Evolutionary conservation across 768 basidiomycete species (phyloP).

Genomic region (Leccinum subgranulosum): DNA sequence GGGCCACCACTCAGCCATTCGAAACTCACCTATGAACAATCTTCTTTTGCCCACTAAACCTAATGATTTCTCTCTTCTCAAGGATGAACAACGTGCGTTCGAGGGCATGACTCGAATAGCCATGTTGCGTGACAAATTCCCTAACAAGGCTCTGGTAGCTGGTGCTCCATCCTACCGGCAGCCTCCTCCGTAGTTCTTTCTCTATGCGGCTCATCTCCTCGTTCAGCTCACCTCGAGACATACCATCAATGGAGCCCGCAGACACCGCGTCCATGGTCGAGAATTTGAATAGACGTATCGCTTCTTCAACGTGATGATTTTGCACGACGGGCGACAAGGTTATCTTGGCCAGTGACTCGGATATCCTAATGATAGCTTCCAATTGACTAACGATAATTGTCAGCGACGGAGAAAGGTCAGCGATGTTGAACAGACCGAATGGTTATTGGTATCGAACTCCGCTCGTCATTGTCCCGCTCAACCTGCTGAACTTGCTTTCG

Average conservation of each 20-base stretch:
- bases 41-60: constrained; percentile 64
- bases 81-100: constrained; percentile 88
- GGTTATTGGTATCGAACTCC: constrained; percentile 97
- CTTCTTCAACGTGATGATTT: constrained; percentile 95
- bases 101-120: constrained; percentile 85
- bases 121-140: constrained; percentile 93
- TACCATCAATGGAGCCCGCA: constrained; percentile 88
- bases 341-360: constrained; percentile 94
- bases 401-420: neutral
- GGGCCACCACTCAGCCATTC: neutral
- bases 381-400: constrained; percentile 60
- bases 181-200: constrained; percentile 73
- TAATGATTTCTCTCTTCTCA: constrained; percentile 93
- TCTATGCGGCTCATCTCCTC: constrained; percentile 92
- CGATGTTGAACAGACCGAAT: constrained; percentile 64
- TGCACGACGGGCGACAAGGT: constrained; percentile 83
- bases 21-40: constrained; percentile 45
- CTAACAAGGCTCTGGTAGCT: constrained; percentile 90
- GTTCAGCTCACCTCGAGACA: constrained; percentile 87
- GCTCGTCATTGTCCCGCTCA: constrained; percentile 94
- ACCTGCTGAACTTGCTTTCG: constrained; percentile 94
- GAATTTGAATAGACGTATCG: constrained; percentile 96
- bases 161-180: constrained; percentile 95
- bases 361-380: constrained; percentile 98
- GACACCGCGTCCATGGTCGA: constrained; percentile 99